Conservation (phyloP, 805 yeast genomes). For the Candida quercuum region DNA sequence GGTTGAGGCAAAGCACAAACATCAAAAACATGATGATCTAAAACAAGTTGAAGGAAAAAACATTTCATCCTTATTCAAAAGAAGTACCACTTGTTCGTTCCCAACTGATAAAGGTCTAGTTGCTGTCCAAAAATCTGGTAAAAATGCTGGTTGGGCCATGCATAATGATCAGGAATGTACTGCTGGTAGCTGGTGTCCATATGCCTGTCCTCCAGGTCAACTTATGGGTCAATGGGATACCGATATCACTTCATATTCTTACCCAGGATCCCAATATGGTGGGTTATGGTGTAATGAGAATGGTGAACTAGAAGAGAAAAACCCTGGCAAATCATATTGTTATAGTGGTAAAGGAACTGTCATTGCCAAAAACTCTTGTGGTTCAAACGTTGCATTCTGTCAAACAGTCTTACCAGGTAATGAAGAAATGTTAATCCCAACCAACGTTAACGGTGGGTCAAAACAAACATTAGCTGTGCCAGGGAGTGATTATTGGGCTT, state of each 20-base stretch:
- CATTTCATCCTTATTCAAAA: constrained; percentile 22
- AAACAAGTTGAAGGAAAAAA: constrained; percentile 24
- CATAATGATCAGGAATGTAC: constrained; percentile 67
- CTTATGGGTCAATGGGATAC: constrained; percentile 89
- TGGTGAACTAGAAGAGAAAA: constrained; percentile 63
- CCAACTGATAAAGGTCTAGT: constrained; percentile 68
- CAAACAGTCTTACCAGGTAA: constrained; percentile 93
- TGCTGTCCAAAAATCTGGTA: constrained; percentile 49
- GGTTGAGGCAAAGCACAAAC: constrained; percentile 3
- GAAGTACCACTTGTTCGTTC: constrained; percentile 53
- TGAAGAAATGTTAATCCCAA: constrained; percentile 92
- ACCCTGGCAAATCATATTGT: constrained; percentile 56
- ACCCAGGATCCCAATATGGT: constrained; percentile 78
- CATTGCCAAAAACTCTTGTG: constrained; percentile 51
- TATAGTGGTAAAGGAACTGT: constrained; percentile 75
- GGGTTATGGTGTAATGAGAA: constrained; percentile 72
- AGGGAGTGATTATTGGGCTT: constrained; percentile 77
- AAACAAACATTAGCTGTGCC: constrained; percentile 73
- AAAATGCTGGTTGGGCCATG: constrained; percentile 86
- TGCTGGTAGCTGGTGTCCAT: constrained; percentile 82
- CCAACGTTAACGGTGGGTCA: constrained; percentile 47
- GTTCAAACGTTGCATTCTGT: constrained; percentile 69
- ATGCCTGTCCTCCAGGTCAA: constrained; percentile 87
- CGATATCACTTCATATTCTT: constrained; percentile 59
- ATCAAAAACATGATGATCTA: constrained; percentile 19